Base-by-base conservation (phyloP, 805 yeast genomes). In the Osmozyma mogii region DNA sequence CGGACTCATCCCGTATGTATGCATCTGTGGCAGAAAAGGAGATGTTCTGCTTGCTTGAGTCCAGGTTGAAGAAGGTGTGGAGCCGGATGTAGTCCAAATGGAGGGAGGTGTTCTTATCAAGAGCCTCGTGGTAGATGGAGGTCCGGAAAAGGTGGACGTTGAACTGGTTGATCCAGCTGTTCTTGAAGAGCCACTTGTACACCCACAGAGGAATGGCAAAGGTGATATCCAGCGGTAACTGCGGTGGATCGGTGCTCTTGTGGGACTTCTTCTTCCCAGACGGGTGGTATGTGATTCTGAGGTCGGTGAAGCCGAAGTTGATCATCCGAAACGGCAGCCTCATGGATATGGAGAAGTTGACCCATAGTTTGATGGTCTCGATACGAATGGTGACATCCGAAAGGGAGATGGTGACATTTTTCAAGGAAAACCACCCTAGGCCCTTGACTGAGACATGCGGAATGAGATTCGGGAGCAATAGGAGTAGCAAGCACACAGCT, bases 391-490 rank as follows among this genome's bases (percentile, higher is more conserved):
- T 28, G 25, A 24, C 29, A 6, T 28, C 36, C 5, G 33, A 34
- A 6, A 31, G 25, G 10, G 29, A 25, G 24, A 43, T 13, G 8
- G 29, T 22, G 18, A 43, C 35, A 7, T 40, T 37, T 15, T 34
- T 21, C 10, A 43, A 18, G 9, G 42, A 26, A 22, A 37, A n/a
- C 47, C 47, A 43, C n/a, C 47, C 35, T 9, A 43, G 22, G 17
- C 37, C 27, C 24, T 27, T 34, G 11, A 43, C 43, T 11, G 32
- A 27, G 15, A 43, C 19, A 11, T 22, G 37, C 7, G 47, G 47
- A 3, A 43, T 24, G 20, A 18, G 20, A 12, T 43, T 43, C 9
- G 41, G 15, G 8, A 27, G 11, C 10, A 41, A n/a, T n/a, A n/a
- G n/a, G n/a, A n/a, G n/a, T n/a, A n/a, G n/a, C n/a, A n/a, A n/a